Conservation (phyloP, 352 stramenopile genomes). For the Stephanocyclus meneghinianus region DNA sequence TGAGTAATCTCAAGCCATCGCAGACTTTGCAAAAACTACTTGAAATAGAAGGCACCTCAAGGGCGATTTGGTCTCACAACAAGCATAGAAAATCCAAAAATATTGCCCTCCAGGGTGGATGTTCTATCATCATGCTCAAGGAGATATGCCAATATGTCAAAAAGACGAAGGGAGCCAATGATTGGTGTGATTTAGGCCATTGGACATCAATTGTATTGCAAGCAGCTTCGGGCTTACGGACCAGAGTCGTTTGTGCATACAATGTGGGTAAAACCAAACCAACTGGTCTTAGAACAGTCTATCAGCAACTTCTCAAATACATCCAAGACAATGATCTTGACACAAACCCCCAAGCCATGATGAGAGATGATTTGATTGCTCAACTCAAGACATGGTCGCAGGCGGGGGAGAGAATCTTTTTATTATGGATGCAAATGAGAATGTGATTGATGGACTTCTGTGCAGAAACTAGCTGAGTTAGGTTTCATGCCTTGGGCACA, state of each 20-base stretch:
- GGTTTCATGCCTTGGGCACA: background rate
- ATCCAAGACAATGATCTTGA: slow-evolving; percentile 7
- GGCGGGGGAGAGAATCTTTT: slow-evolving; percentile 10
- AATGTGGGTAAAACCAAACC: background rate
- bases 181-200: background rate
- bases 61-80: background rate
- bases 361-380: slow-evolving; percentile 2
- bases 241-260: slow-evolving; percentile 9
- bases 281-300: slow-evolving; percentile 9
- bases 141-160: background rate
- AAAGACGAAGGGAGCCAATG: background rate
- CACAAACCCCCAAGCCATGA: background rate
- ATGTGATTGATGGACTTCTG: background rate
- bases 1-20: background rate
- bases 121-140: background rate
- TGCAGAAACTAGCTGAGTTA: background rate
- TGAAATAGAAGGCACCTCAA: background rate
- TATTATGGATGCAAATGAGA: slow-evolving; percentile 21
- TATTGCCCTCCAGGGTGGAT: background rate
- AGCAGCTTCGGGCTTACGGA: background rate
- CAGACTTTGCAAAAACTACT: background rate
- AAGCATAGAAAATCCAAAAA: background rate
- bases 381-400: background rate
- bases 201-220: background rate
- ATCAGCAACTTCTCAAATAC: slow-evolving; percentile 23